These are phyloP conservation scores for Umbelopsis isabellina DNA, from an alignment of 192 early-diverging fungal genomes.

Conservation along the genomic window DNA sequence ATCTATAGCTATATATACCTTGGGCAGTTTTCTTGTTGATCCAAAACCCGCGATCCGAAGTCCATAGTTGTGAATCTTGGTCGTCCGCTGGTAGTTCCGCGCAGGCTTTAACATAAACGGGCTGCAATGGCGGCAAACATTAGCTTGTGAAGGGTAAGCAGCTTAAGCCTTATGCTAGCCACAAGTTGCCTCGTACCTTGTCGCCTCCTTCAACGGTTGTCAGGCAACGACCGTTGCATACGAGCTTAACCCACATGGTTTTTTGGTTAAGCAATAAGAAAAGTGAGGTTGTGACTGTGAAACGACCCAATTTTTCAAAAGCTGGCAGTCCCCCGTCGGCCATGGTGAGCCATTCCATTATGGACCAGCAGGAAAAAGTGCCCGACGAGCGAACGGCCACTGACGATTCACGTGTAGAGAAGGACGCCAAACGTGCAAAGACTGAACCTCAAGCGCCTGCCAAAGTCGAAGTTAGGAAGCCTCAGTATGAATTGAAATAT, in stretches of 20 bases:
- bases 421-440: constrained; percentile 22
- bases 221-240: not conserved
- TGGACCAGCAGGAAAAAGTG: constrained; percentile 21
- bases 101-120: not conserved
- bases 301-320: constrained; percentile 9
- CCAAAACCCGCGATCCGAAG: not conserved
- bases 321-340: not conserved
- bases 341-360: constrained; percentile 6
- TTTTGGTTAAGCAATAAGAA: not conserved
- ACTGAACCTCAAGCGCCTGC: constrained; percentile 31
- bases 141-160: too few species aligned
- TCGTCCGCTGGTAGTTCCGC: not conserved
- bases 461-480: constrained; percentile 47
- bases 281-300: not conserved
- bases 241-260: constrained; percentile 10
- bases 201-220: not conserved
- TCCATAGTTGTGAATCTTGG: not conserved
- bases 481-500: constrained; percentile 86
- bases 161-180: not conserved
- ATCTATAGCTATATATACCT: not conserved
- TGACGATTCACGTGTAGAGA: constrained; percentile 19
- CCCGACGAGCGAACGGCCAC: constrained; percentile 19
- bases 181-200: not conserved
- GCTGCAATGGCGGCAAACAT: not conserved
- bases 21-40: constrained; percentile 1